Evolutionary conservation across 441 rosid genomes (phyloP).

Genomic region (Gossypium lobatum): DNA sequence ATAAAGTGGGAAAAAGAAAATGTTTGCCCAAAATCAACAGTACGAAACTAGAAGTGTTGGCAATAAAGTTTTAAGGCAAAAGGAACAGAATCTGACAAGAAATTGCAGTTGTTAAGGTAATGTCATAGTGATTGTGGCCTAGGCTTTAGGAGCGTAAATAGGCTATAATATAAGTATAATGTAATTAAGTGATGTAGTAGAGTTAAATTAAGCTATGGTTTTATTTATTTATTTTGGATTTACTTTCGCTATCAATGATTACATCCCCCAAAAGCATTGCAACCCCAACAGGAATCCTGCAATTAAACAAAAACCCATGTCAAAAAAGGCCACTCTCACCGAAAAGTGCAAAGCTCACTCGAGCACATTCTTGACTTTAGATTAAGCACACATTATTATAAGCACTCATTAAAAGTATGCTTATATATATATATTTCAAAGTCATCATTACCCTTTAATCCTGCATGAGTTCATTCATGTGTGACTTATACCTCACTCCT

Average conservation of each 20-base stretch:
- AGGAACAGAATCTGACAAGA: background rate
- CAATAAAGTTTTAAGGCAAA: background rate
- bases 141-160: too few relatives aligned
- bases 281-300: constrained; percentile 59
- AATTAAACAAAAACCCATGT: constrained; percentile 23
- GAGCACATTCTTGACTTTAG: constrained; percentile 54
- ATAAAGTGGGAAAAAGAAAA: background rate
- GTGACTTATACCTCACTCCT: constrained; percentile 32
- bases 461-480: constrained; percentile 38
- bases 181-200: too few relatives aligned
- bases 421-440: background rate
- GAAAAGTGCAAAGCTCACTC: constrained; percentile 63
- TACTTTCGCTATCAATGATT: constrained; percentile 48
- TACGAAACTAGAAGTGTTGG: background rate
- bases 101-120: background rate
- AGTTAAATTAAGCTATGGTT: constrained; percentile 26
- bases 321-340: constrained; percentile 49
- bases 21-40: background rate
- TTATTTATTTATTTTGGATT: constrained; percentile 12
- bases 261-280: constrained; percentile 62
- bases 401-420: constrained; percentile 31
- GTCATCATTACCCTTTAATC: constrained; percentile 35
- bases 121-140: constrained; percentile 3
- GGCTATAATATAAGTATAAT: too few relatives aligned
- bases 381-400: constrained; percentile 30